phyloP scores from a whole-genome alignment of 2,329 filamentous ascomycete species.

The Zalaria obscura region DNA sequence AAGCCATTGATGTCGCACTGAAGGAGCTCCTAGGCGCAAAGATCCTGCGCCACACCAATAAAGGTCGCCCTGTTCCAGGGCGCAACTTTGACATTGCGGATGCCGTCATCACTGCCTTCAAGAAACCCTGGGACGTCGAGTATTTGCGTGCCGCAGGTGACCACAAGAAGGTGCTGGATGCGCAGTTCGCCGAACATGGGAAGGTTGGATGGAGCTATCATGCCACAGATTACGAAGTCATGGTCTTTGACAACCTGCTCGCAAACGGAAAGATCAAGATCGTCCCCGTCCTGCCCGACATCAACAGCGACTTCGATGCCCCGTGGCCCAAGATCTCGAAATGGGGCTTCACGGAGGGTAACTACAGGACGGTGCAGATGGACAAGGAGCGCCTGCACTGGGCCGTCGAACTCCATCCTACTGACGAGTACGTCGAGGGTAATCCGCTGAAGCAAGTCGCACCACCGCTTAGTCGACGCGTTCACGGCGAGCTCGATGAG shows the following conservation, averaged over 20 bases:
- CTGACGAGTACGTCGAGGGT: conserved; percentile 32
- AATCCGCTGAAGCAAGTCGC: conserved; percentile 5
- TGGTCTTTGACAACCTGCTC: conserved; percentile 54
- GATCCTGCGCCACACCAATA: conserved; percentile 47
- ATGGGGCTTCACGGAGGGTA: conserved; percentile 55
- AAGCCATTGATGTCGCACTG: conserved; percentile 32
- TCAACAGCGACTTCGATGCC: conserved; percentile 28
- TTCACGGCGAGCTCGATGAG: conserved; percentile 22
- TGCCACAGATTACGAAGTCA: conserved; percentile 49
- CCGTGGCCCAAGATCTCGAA: conserved; percentile 32
- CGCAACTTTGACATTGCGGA: conserved; percentile 51
- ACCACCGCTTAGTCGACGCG: conserved; percentile 14
- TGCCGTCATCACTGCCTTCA: conserved; percentile 41
- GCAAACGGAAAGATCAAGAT: conserved; percentile 43
- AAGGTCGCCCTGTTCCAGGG: conserved; percentile 42
- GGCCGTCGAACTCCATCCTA: conserved; percentile 45
- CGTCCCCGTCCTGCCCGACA: conserved; percentile 42
- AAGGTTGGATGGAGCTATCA: conserved; percentile 36
- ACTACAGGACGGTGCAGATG: conserved; percentile 57
- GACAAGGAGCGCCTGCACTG: conserved; percentile 54
- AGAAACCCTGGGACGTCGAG: conserved; percentile 36
- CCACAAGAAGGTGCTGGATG: conserved; percentile 48
- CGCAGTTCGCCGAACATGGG: conserved; percentile 27
- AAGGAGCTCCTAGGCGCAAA: conserved; percentile 38
- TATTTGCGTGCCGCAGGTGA: conserved; percentile 44